These are phyloP conservation scores for Antitrichia curtipendula DNA, from an alignment of 225 moss, liverwort and hornwort genomes.

Conservation along the genomic window DNA sequence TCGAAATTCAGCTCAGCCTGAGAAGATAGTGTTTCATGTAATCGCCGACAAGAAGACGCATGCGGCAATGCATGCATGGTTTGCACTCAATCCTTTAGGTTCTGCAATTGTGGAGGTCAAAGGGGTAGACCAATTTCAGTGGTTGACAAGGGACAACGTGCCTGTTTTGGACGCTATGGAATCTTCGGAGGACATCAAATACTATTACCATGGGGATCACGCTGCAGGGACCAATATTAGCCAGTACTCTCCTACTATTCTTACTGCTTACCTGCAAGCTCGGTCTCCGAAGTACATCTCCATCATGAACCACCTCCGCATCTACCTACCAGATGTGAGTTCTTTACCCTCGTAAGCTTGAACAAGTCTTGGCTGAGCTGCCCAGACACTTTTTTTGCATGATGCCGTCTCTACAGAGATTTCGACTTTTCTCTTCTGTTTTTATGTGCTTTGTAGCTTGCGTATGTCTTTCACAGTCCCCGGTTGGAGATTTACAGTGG, in stretches of 20 bases:
- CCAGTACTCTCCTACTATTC: conserved; percentile 71
- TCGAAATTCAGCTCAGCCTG: conserved; percentile 51
- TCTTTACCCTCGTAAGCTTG: neutral
- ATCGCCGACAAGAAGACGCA: conserved; percentile 97
- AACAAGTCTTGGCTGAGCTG: neutral
- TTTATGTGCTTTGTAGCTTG: neutral
- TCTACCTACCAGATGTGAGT: conserved; percentile 91
- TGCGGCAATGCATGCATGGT: conserved; percentile 98
- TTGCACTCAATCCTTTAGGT: conserved; percentile 67
- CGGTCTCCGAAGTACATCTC: conserved; percentile 96
- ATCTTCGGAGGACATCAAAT: conserved; percentile 66
- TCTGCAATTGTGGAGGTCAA: conserved; percentile 97
- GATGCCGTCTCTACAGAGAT: neutral
- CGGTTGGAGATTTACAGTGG: neutral
- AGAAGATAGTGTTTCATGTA: conserved; percentile 92
- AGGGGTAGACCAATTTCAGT: conserved; percentile 91
- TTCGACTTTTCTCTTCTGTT: neutral
- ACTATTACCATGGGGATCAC: conserved; percentile 90
- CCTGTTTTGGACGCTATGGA: conserved; percentile 93
- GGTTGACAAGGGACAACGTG: conserved; percentile 91
- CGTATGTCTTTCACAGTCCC: neutral
- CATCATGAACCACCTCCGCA: conserved; percentile 98
- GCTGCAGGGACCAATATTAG: conserved; percentile 76
- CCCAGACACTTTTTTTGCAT: neutral
- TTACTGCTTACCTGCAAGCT: conserved; percentile 83